Base-by-base conservation (phyloP, 306 rosid species). In the Lathyrus oleraceus region DNA sequence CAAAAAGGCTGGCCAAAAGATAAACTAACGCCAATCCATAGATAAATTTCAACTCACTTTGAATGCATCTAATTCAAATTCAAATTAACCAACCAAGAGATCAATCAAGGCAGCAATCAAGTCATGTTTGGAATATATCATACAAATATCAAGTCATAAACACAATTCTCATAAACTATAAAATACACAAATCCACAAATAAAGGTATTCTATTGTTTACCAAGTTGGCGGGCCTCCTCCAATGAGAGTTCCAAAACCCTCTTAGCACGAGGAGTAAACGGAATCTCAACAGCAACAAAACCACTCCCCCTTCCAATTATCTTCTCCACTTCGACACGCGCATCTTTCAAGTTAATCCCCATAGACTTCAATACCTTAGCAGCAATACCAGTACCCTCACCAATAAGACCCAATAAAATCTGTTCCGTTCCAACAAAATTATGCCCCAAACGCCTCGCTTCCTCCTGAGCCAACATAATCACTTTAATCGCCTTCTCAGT, bases 281-380 rank as follows among this genome's bases (percentile, higher is more conserved):
- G 97, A 82, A 94, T 94, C 79, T 94, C 99, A 53, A 91, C 99
- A 0, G 99, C 96, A 39, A 94, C 99, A 82, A 94, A 91, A 23
- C 97, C 99, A 77, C 99, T 94, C 6, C 99, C 99, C 81, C 99
- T 84, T 80, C 99, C 99, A 81, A 94, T 94, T 59, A 94, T 94
- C 85, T 94, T 94, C 78, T 94, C 98, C 72, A 94, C 98, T 80
- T 94, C 99, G 19, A 94, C 96, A 5, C 96, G 97, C 8, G 99
- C 96, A 72, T 91, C 97, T 85, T 94, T 94, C 36, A 94, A 95
- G 81, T 87, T 94, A 54, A 94, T 89, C 73, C 99, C 97, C 99
- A 91, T 94, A 9, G 99, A 89, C 73, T 94, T 94, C 11, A 94
- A 82, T 75, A 94, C 97, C 85, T 94, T 94, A 23, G 99, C 99